Conservation (phyloP, 2,329 filamentous ascomycete species). For the Beauveria pseudobassiana region DNA sequence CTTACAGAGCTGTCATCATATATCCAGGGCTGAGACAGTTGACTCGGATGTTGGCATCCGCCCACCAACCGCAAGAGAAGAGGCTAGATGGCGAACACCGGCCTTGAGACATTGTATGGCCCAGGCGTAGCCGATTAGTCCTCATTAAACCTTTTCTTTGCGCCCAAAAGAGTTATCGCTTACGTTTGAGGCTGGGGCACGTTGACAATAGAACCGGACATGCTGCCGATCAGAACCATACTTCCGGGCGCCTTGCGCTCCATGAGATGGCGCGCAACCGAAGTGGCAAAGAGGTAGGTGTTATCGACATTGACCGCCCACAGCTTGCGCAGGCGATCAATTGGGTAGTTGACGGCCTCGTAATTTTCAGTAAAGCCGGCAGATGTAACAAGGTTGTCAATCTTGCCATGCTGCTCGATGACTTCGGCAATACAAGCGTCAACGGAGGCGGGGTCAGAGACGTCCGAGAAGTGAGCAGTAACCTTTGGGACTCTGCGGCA, state of each 20-base stretch:
- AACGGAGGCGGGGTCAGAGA: constrained; percentile 73
- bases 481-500: constrained; percentile 65
- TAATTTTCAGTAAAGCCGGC: constrained; percentile 96
- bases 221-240: constrained; percentile 92
- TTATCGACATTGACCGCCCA: constrained; percentile 93
- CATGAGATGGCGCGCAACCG: constrained; percentile 83
- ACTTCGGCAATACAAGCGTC: constrained; percentile 61
- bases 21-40: constrained; percentile 95
- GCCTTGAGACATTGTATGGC: constrained; percentile 90
- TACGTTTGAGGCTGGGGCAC: constrained; percentile 84
- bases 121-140: constrained; percentile 24
- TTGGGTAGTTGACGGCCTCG: constrained; percentile 81
- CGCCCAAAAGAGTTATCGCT: constrained; percentile 19
- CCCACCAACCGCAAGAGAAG: constrained; percentile 89
- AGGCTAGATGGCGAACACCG: constrained; percentile 79
- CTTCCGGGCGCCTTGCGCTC: constrained; percentile 69
- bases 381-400: constrained; percentile 91
- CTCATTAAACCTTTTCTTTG: neutral
- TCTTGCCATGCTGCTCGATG: constrained; percentile 57
- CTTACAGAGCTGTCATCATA: constrained; percentile 90
- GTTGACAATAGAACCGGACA: constrained; percentile 91
- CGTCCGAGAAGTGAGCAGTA: constrained; percentile 85
- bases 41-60: constrained; percentile 76
- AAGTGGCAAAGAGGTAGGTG: constrained; percentile 80
- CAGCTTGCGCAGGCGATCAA: constrained; percentile 85